phyloP scores from a whole-genome alignment of 2,329 filamentous ascomycete species.

The Pyricularia grisea region DNA sequence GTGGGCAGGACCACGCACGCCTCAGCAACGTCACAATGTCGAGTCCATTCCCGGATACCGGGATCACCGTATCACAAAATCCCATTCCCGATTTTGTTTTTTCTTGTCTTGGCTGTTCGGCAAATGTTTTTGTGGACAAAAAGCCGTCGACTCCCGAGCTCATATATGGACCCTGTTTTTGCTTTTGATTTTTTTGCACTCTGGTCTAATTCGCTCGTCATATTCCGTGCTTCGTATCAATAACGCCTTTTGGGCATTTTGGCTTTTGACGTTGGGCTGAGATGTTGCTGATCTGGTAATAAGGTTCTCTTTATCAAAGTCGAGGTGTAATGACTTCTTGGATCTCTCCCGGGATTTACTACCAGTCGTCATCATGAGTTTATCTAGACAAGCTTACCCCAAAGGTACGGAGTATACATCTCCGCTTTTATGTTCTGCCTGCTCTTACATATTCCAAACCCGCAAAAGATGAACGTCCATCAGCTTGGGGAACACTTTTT shows the following conservation, averaged over 20 bases:
- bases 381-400: too few relatives aligned
- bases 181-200: neutral
- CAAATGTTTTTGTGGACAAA: neutral
- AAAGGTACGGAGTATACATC: too few relatives aligned
- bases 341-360: too few relatives aligned
- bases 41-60: neutral
- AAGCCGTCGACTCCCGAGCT: neutral
- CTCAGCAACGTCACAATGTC: too few relatives aligned
- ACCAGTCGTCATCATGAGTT: too few relatives aligned
- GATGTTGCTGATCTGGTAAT: neutral
- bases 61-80: neutral
- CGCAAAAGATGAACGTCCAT: neutral
- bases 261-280: neutral
- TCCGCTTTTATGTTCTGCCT: neutral
- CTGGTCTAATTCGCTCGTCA: neutral
- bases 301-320: neutral
- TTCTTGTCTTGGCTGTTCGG: neutral
- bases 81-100: neutral
- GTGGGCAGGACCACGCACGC: neutral
- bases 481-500: neutral
- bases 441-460: neutral
- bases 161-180: neutral
- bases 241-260: neutral
- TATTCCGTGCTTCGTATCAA: neutral
- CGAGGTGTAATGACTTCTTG: too few relatives aligned